Conservation (phyloP, 805 yeast species). For the Teunomyces lycoperdinae region DNA sequence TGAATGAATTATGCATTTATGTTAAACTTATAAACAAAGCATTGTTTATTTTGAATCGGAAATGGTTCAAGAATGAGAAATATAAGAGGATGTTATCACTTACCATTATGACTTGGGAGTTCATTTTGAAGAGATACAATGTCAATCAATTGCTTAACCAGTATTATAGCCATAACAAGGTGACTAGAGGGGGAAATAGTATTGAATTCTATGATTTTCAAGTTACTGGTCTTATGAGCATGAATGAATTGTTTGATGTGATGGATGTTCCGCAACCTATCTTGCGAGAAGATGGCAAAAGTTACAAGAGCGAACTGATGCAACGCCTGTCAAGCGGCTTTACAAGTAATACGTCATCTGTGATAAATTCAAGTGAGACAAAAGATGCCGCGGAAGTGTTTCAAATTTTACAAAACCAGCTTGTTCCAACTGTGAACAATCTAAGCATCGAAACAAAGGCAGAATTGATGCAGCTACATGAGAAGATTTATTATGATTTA, state of each 20-base stretch:
- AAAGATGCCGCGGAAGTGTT: not conserved
- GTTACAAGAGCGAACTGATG: not conserved
- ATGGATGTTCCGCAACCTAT: constrained; percentile 47
- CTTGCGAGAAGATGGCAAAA: not conserved
- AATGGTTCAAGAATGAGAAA: constrained; percentile 46
- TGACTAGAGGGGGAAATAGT: constrained; percentile 7
- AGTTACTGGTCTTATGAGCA: constrained; percentile 35
- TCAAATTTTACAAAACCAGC: not conserved
- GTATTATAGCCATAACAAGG: constrained; percentile 16
- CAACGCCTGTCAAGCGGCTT: not conserved
- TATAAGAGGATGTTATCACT: constrained; percentile 44
- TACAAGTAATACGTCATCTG: not conserved
- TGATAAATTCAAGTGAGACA: not conserved
- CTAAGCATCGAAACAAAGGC: constrained; percentile 14
- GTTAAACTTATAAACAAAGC: constrained; percentile 42
- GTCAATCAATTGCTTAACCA: constrained; percentile 28
- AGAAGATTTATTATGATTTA: constrained; percentile 39
- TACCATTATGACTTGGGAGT: constrained; percentile 43
- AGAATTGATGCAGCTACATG: constrained; percentile 33
- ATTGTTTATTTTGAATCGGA: constrained; percentile 39
- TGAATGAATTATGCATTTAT: constrained; percentile 35
- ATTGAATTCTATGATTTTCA: constrained; percentile 41
- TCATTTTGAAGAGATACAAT: constrained; percentile 33
- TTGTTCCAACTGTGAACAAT: not conserved
- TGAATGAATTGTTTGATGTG: constrained; percentile 39